phyloP scores from a whole-genome alignment of 495 filamentous ascomycete genomes.

The Xeromyces bisporus region DNA sequence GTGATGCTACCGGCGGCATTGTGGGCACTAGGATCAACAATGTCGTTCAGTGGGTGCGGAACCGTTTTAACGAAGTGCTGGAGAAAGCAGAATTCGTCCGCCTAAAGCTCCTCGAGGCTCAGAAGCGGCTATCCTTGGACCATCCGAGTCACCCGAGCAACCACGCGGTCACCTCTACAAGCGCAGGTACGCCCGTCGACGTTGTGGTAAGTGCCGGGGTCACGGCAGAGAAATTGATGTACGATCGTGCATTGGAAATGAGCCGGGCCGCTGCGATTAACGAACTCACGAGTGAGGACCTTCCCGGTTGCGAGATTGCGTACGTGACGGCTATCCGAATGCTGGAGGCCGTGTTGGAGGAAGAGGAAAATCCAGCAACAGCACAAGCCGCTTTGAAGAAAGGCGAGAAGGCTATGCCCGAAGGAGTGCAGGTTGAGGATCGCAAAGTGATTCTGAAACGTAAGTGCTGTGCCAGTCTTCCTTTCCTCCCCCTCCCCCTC shows the following conservation, averaged over 20 bases:
- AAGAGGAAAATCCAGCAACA: conserved; percentile 43
- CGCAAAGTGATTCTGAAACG: conserved; percentile 54
- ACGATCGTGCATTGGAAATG: conserved; percentile 93
- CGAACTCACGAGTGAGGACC: conserved; percentile 81
- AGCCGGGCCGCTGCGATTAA: conserved; percentile 85
- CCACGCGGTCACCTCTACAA: conserved; percentile 32
- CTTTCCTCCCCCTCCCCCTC: too few relatives aligned
- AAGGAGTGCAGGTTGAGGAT: conserved; percentile 54
- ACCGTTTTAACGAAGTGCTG: conserved; percentile 86
- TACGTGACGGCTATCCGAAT: conserved; percentile 84
- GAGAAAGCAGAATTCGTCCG: conserved; percentile 89
- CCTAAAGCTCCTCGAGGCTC: conserved; percentile 70
- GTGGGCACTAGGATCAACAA: conserved; percentile 70
- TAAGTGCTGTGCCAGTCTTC: conserved; percentile 21
- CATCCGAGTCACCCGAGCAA: conserved; percentile 80
- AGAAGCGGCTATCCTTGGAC: conserved; percentile 64
- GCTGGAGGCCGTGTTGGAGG: conserved; percentile 85
- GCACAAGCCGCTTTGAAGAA: conserved; percentile 11
- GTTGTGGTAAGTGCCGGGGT: conserved; percentile 57
- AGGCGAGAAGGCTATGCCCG: conserved; percentile 27
- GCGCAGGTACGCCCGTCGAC: conserved; percentile 39
- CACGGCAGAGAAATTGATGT: conserved; percentile 94
- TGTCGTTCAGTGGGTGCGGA: conserved; percentile 86
- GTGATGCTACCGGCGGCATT: conserved; percentile 29
- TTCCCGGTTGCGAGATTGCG: conserved; percentile 76